These are phyloP conservation scores for Beauveria bassiana DNA, from an alignment of 2,329 filamentous ascomycete species.

Conservation along the genomic window DNA sequence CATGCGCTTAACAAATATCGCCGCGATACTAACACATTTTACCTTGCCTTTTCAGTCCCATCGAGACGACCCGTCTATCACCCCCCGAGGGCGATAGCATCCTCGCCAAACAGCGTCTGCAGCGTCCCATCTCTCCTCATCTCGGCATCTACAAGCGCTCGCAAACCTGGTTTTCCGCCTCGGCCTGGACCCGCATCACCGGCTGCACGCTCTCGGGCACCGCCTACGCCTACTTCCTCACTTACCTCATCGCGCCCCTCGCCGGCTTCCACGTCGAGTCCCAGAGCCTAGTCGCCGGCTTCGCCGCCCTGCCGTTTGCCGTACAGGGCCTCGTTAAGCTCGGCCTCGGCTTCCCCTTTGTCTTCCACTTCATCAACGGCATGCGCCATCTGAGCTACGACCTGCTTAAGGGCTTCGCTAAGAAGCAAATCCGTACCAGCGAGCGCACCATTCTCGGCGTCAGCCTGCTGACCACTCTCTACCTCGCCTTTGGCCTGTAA, in stretches of 20 bases:
- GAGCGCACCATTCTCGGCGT: slow-evolving; percentile 43
- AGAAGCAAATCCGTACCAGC: slow-evolving; percentile 36
- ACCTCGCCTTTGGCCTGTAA: slow-evolving; percentile 43
- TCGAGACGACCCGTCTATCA: slow-evolving; percentile 51
- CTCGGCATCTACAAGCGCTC: slow-evolving; percentile 77
- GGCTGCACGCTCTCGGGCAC: slow-evolving; percentile 62
- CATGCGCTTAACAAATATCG: no score
- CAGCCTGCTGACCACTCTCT: slow-evolving; percentile 33
- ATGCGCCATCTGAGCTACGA: slow-evolving; percentile 48
- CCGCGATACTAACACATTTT: neutral
- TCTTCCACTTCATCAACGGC: slow-evolving; percentile 50
- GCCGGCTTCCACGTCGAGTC: slow-evolving; percentile 58
- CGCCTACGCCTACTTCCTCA: slow-evolving; percentile 72
- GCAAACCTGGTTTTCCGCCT: slow-evolving; percentile 75
- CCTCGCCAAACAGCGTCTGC: slow-evolving; percentile 72
- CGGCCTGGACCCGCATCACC: slow-evolving; percentile 74
- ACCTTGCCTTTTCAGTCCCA: slow-evolving; percentile 27
- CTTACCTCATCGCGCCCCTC: slow-evolving; percentile 74
- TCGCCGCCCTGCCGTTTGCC: slow-evolving; percentile 50
- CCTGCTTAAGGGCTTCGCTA: slow-evolving; percentile 41
- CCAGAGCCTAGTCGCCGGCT: slow-evolving; percentile 51
- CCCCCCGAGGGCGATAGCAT: slow-evolving; percentile 49
- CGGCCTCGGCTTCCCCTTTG: slow-evolving; percentile 49
- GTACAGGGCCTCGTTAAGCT: slow-evolving; percentile 52
- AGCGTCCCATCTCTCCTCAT: slow-evolving; percentile 78